These are phyloP conservation scores for Tolypocladium cylindrosporum DNA, from an alignment of 2,329 filamentous ascomycete species.

Conservation along the genomic window DNA sequence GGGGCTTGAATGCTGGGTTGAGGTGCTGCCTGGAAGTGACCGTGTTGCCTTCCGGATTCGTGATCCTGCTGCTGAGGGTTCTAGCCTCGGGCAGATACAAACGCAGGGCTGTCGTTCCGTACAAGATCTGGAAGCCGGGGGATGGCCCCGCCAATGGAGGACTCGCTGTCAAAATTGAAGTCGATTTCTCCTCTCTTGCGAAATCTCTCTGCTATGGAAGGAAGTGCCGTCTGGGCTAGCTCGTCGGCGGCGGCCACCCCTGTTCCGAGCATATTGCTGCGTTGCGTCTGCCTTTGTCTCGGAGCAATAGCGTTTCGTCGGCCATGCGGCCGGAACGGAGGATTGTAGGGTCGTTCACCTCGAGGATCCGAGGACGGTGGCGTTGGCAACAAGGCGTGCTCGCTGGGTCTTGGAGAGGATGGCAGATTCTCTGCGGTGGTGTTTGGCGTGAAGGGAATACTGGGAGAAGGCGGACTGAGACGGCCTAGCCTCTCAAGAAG, in stretches of 20 bases:
- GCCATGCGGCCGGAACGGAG: not conserved
- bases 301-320: not conserved
- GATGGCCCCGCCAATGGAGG: not conserved
- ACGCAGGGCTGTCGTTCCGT: not conserved
- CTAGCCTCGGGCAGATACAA: not conserved
- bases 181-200: not conserved
- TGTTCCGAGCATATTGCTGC: not conserved
- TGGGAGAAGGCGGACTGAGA: not conserved
- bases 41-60: not conserved
- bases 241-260: not conserved
- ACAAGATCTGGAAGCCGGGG: not conserved
- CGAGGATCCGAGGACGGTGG: slow-evolving; percentile 1
- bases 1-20: not conserved
- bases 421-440: not conserved
- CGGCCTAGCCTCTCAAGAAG: not conserved
- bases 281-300: not conserved
- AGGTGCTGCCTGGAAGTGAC: not conserved
- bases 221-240: not conserved
- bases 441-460: not conserved
- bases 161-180: not conserved
- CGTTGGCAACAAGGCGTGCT: not conserved
- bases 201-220: not conserved
- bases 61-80: not conserved
- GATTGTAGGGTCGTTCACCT: not conserved
- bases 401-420: not conserved